A percentile compares a stretch with the other conserved stretches of the same genome.
Conservation (phyloP, 1,284 basidiomycete species). For the Serendipita sp. region DNA sequence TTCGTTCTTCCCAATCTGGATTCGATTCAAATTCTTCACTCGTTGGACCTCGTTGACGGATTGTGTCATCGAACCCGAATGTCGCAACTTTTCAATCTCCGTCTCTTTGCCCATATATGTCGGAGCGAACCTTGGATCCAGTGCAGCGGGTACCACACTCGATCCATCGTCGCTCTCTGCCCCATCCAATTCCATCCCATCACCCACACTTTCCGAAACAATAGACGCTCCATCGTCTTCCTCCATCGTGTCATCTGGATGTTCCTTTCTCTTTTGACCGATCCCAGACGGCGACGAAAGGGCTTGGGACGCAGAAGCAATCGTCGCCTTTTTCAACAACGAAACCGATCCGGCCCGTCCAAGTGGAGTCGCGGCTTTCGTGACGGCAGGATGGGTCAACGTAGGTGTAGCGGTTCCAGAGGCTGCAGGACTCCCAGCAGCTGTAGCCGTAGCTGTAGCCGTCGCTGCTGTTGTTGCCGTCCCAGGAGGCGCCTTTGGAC, state of each 20-base stretch:
- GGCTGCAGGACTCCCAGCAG: background rate
- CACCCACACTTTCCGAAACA: conserved; percentile 21
- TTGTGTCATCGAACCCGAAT: conserved; percentile 98
- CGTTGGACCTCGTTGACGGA: conserved; percentile 92
- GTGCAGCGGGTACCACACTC: conserved; percentile 22
- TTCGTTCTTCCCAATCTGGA: conserved; percentile 93
- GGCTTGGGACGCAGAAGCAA: conserved; percentile 8
- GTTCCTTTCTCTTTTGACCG: conserved; percentile 2
- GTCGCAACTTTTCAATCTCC: conserved; percentile 96
- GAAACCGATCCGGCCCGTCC: conserved; percentile 12
- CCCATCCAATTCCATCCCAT: conserved; percentile 27
- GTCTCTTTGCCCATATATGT: conserved; percentile 83
- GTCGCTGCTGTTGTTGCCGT: conserved; percentile 18
- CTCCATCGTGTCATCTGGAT: conserved; percentile 23
- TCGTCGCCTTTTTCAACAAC: conserved; percentile 23
- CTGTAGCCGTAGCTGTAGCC: background rate
- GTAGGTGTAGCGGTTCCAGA: background rate
- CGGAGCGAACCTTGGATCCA: conserved; percentile 31
- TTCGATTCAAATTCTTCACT: conserved; percentile 94
- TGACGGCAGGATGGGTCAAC: background rate
- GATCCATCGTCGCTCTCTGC: conserved; percentile 40
- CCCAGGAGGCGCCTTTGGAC: conserved; percentile 58
- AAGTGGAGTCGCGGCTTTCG: background rate
- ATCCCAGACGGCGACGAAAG: background rate
- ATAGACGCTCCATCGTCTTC: conserved; percentile 16